Conservation (phyloP, 352 stramenopile species). For the Peronospora tabacina region DNA sequence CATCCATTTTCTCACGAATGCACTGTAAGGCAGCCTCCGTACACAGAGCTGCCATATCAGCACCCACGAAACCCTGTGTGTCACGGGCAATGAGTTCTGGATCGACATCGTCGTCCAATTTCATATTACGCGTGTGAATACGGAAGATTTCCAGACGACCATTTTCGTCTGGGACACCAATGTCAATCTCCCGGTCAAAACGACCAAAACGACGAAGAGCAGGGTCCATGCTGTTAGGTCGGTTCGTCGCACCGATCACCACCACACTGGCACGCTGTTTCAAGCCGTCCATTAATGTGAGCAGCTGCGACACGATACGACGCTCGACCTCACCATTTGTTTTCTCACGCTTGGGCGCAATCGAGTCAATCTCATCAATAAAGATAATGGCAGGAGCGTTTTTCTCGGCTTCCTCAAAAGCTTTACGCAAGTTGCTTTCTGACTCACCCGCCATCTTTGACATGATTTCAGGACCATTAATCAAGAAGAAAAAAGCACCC, state of each 20-base stretch:
- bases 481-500: constrained; percentile 99
- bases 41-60: constrained; percentile 98
- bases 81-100: constrained; percentile 95
- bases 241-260: constrained; percentile 99
- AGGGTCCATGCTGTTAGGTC: constrained; percentile 97
- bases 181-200: constrained; percentile 99
- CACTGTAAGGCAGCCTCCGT: constrained; percentile 98
- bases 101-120: constrained; percentile 98
- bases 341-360: constrained; percentile 98
- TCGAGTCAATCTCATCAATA: constrained; percentile 99
- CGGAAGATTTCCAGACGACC: constrained; percentile 98
- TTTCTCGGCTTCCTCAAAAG: constrained; percentile 99
- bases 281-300: constrained; percentile 98
- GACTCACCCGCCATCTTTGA: constrained; percentile 94
- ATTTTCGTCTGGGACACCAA: constrained; percentile 98
- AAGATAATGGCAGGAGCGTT: constrained; percentile 99
- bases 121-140: constrained; percentile 99
- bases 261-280: constrained; percentile 91
- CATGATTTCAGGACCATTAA: constrained; percentile 99
- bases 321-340: constrained; percentile 98
- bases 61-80: constrained; percentile 98
- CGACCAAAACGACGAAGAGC: constrained; percentile 97
- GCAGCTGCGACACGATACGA: constrained; percentile 97
- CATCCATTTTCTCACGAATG: constrained; percentile 99
- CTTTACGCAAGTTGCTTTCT: constrained; percentile 91